Percentiles rank a stretch among this genome's conserved stretches.
Evolutionary conservation across 2,329 filamentous ascomycete genomes (phyloP).

Genomic region (Nemania serpens): DNA sequence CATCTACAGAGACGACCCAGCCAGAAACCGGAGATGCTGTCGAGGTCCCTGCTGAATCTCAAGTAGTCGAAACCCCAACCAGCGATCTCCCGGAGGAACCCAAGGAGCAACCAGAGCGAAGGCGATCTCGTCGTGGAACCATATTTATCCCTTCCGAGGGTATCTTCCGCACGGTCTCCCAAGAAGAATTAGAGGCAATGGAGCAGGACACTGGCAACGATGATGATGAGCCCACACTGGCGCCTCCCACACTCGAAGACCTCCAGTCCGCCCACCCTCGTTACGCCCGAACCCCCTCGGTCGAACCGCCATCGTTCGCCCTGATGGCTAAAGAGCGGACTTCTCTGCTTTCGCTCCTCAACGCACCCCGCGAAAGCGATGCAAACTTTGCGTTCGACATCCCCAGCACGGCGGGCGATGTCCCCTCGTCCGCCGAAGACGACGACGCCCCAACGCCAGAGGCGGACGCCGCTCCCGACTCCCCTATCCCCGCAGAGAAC

Average conservation of each 20-base stretch:
- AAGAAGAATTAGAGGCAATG: conserved; percentile 55
- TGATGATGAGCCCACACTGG: conserved; percentile 30
- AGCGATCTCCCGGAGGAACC: conserved; percentile 28
- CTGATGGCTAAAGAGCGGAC: conserved; percentile 57
- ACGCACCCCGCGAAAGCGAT: conserved; percentile 54
- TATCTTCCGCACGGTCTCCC: conserved; percentile 64
- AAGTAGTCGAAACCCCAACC: conserved; percentile 36
- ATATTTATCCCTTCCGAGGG: conserved; percentile 67
- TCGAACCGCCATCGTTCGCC: conserved; percentile 65
- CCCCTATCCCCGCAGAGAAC: conserved; percentile 13
- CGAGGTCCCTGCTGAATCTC: conserved; percentile 28
- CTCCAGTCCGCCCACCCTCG: conserved; percentile 44
- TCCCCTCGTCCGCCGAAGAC: conserved; percentile 3
- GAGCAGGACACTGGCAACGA: conserved; percentile 38
- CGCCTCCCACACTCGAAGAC: conserved; percentile 40
- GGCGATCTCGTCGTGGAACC: conserved; percentile 53
- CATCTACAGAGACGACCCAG: conserved; percentile 40
- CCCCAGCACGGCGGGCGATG: conserved; percentile 45
- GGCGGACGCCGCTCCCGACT: conserved; percentile 12
- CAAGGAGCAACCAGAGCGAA: conserved; percentile 33
- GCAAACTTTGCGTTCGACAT: conserved; percentile 46
- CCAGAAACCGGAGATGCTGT: conserved; percentile 20
- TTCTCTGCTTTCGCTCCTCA: conserved; percentile 65
- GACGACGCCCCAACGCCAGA: conserved; percentile 2
- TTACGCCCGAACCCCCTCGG: conserved; percentile 64